Percentiles rank a stretch among this genome's conserved stretches.
Conservation (phyloP, 768 basidiomycete genomes). For the Imleria badia region DNA sequence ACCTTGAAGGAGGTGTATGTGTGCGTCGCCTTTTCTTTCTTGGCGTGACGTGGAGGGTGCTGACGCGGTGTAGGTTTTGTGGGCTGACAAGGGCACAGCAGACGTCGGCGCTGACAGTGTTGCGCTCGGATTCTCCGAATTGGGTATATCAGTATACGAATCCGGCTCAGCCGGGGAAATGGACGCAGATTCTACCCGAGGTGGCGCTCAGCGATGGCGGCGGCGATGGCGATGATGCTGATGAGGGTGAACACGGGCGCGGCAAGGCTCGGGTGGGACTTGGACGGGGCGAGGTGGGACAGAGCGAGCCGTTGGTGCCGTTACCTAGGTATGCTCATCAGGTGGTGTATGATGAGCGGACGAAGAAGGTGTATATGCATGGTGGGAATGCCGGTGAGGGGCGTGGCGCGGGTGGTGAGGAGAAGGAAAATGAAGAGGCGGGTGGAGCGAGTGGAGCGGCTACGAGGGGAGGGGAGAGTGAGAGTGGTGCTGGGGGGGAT, state of each 20-base stretch:
- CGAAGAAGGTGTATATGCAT: constrained; percentile 63
- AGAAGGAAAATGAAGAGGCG: constrained; percentile 23
- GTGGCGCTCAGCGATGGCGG: background rate
- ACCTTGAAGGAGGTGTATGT: constrained; percentile 67
- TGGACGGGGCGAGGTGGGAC: background rate
- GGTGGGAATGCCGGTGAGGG: constrained; percentile 69
- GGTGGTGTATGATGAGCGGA: constrained; percentile 65
- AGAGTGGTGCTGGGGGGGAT: background rate
- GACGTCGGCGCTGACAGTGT: constrained; percentile 34
- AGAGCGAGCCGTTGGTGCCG: constrained; percentile 39
- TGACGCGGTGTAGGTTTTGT: constrained; percentile 48
- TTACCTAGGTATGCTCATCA: constrained; percentile 75
- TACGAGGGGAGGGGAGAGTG: background rate
- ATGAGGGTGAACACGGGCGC: background rate
- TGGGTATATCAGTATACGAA: constrained; percentile 68
- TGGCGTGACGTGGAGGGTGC: background rate
- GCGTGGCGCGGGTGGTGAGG: constrained; percentile 15
- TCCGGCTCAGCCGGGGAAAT: constrained; percentile 54
- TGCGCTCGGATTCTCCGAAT: constrained; percentile 50
- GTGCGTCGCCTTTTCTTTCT: constrained; percentile 38
- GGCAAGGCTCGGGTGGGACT: background rate
- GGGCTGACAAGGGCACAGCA: constrained; percentile 51
- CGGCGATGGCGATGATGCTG: no score
- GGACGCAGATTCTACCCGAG: constrained; percentile 57
- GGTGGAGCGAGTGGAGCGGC: background rate